Percentiles rank a stretch among this genome's conserved stretches.
phyloP scores from a whole-genome alignment of 1,139 yeast genomes.

The Candida labiduridarum region DNA sequence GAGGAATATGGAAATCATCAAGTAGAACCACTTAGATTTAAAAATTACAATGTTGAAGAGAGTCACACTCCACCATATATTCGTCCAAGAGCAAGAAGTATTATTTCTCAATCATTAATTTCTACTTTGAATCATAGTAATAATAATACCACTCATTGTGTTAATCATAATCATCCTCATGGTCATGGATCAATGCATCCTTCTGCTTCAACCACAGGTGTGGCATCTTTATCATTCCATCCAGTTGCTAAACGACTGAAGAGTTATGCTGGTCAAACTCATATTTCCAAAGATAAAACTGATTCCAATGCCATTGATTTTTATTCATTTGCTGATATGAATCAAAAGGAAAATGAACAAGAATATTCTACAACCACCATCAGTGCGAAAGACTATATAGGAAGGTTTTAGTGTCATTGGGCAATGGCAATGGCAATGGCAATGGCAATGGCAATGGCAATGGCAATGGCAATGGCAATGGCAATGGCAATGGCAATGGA shows the following conservation, averaged over 20 bases:
- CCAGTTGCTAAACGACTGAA: slow-evolving; percentile 12
- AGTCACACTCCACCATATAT: slow-evolving; percentile 3
- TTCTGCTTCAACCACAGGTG: slow-evolving; percentile 1
- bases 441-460: too few relatives aligned
- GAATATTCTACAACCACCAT: slow-evolving; percentile 16
- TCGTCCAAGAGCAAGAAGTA: slow-evolving; percentile 25
- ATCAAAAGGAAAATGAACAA: slow-evolving; percentile 16
- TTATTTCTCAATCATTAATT: slow-evolving; percentile 27
- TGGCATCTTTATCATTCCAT: not conserved
- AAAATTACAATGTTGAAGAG: not conserved
- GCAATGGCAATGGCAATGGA: too few relatives aligned
- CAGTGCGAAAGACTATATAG: slow-evolving; percentile 19
- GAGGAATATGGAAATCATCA: not conserved
- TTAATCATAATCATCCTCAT: too few relatives aligned
- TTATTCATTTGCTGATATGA: slow-evolving; percentile 37
- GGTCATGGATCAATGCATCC: not conserved
- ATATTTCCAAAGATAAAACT: slow-evolving; percentile 7
- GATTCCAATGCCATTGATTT: slow-evolving; percentile 24
- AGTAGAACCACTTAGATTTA: not conserved
- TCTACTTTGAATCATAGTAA: slow-evolving; percentile 18
- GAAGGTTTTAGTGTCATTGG: slow-evolving; percentile 4
- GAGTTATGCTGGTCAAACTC: slow-evolving; percentile 17
- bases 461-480: too few relatives aligned
- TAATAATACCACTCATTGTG: too few relatives aligned
- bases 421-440: too few relatives aligned